Evolutionary conservation across 495 filamentous ascomycete species (phyloP), one percentile per base, ranked within the genome.

Genomic region (Xylaria curta): DNA sequence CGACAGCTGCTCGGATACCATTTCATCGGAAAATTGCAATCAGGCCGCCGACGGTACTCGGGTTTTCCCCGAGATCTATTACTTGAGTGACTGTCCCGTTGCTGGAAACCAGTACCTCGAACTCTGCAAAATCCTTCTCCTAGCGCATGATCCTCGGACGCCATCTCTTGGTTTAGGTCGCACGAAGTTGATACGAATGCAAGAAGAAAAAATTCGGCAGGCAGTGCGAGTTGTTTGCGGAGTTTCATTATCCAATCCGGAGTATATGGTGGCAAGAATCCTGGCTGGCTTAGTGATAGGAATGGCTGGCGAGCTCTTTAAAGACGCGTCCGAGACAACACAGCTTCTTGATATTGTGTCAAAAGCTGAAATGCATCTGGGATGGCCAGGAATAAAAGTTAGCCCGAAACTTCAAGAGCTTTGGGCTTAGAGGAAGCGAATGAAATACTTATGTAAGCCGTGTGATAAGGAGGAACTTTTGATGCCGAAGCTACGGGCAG

Each of bases 321-420:
- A 31, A 56, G 53, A 56, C 10, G 26, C 26, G 5, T 31, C 53
- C 7, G 53, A 56, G 53, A 56, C 53, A 31, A 4, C 26, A 2
- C 53, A 31, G 53, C 53, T 56, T 17, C 53, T 56, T 31, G 26
- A 56, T 1, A 56, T 56, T 31, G 53, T 56, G 3, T 56, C 26
- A 26, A 56, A 31, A 56, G 53, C 53, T 17, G 53, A 56, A 17
- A 56, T 56, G 53, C 53, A 56, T 26, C 10, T 56, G 5, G 53
- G 53, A 31, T 56, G 53, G 53, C 53, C 53, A 31, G 53, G 53
- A 13, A 26, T 56, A 56, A 56, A 56, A 31, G 53, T 56, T 12
- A 56, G 53, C 26, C 53, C 53, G 21, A 28, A 56, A 17, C 53
- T 56, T 0, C 53, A 56, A 24, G 53, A 56, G 26, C 53, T 56